Evolutionary conservation across 1,284 basidiomycete genomes (phyloP), one percentile per base, ranked within the genome.

Genomic region (Apiotrichum veenhuisii): DNA sequence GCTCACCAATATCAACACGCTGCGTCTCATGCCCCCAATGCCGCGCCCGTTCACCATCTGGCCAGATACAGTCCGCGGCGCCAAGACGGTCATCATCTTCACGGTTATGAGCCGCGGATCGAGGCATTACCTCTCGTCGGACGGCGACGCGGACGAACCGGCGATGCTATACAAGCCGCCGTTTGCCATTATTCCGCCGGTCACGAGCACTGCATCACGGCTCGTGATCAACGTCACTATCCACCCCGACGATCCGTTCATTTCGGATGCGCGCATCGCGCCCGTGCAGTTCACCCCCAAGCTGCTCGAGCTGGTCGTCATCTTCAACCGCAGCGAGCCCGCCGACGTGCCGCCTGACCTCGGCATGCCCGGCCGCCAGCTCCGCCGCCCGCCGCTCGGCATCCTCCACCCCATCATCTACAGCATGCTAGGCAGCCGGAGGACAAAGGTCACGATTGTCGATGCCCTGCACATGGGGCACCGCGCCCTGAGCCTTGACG

Each of bases 11-110:
- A 34, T 55, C 20, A 36, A 50, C 25, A 46, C 43, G 1, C 42
- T 55, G 22, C 48, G 48, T 20, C 17, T 55, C 20, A 26, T 50
- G 20, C 54, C 54, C n/a, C 54, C 54, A 3, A 34, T 50, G n/a
- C 48, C 41, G 23, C 37, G 38, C 17, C 49, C 49, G 11, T 41
- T 50, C 37, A 41, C 38, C 10, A 50, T 50, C 38, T 50, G 49
- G 49, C 49, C 49, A 9, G 49, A 50, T 18, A 50, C 49, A 9
- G 38, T 50, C 25, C 49, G 49, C n/a, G 49, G 49, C 18, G 50
- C 42, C 25, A 10, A 10, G 5, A 55, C 26, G 36, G 42, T 55
- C 5, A 38, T 50, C 26, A 25, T 50, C 26, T 44, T 55, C 25
- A 46, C 50, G 8, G 20, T 10, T 17, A 55, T 45, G 54, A 38